Base-by-base conservation (phyloP, 331 rosid genomes). In the Quercus lobata region DNA sequence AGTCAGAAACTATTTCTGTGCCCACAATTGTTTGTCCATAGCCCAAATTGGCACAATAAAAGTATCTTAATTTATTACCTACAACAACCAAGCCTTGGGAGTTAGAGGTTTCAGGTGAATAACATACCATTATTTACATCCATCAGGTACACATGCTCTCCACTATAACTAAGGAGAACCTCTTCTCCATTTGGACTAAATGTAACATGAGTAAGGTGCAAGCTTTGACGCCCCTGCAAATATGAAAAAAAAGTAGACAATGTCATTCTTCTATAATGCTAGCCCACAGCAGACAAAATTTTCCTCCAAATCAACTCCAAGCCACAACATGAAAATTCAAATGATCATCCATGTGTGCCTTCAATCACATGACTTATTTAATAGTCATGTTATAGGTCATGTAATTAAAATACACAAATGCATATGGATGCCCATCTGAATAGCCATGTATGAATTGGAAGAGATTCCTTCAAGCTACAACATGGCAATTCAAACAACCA, bases 91-190 rank as follows among this genome's bases (percentile, higher is more conserved):
- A 41, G 49, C 49, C 49, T 41, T 41, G 49, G 76, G 73, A 76
- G 80, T 53, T 37, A 84, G 75, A 24, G 58, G 27, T 75, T 69
- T 44, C 37, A 61, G 52, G 72, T 49, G 46, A 61, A 78, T 76
- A 27, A 57, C 81, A 78, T 90, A 96, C 99, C 95, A 65, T 82
- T 85, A 89, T 90, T 88, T 68, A 88, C 90, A 81, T 96, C 88
- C 97, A 96, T 93, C 86, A 96, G 80, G 84, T 93, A 96, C 71
- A 87, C 97, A 76, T 96, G 99, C 84, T 93, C 99, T 85, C 99
- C 99, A 83, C 99, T 93, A 80, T 93, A 96, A 88, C 98, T 93
- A 72, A 96, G 98, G 76, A 96, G 97, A 87, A 96, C 97, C 90
- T 96, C 99, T 56, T 86, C 90, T 62, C 99, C 99, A 82, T 87